These are phyloP conservation scores for Neurospora tetraspora DNA, from an alignment of 495 filamentous ascomycete genomes.

Conservation along the genomic window DNA sequence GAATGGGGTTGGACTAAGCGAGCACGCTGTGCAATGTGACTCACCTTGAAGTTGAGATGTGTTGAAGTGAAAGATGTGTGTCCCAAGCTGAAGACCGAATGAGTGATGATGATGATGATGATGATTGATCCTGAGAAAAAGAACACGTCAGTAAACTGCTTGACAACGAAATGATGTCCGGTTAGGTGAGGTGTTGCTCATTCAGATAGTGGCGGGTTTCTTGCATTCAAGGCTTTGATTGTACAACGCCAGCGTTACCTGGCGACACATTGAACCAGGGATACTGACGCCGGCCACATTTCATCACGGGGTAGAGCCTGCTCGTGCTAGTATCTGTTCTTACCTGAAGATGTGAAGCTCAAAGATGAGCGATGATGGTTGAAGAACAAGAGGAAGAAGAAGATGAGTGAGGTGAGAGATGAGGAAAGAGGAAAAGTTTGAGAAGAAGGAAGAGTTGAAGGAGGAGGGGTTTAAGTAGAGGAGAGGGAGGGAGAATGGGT, in stretches of 20 bases:
- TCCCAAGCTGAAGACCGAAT: not conserved
- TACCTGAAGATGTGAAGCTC: not conserved
- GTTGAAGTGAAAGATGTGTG: not conserved
- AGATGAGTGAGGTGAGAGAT: not conserved
- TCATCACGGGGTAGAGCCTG: not conserved
- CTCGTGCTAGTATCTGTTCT: not conserved
- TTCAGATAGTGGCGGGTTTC: not conserved
- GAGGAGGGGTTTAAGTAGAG: not conserved
- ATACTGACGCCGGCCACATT: no score
- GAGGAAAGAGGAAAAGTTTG: not conserved
- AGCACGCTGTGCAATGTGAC: not conserved
- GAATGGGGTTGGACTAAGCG: not conserved
- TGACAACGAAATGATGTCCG: not conserved
- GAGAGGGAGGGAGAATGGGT: not conserved
- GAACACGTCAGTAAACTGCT: not conserved
- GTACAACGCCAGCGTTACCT: no score
- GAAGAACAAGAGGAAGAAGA: not conserved
- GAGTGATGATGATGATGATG: not conserved
- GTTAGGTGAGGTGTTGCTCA: not conserved
- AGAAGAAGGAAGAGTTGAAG: not conserved
- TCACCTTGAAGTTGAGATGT: not conserved
- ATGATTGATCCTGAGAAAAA: not conserved
- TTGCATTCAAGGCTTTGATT: not conserved
- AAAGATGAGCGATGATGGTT: not conserved
- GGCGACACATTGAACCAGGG: no score